These are phyloP conservation scores for Colletotrichum sp. DNA, from an alignment of 2,329 filamentous ascomycete genomes.

Conservation along the genomic window DNA sequence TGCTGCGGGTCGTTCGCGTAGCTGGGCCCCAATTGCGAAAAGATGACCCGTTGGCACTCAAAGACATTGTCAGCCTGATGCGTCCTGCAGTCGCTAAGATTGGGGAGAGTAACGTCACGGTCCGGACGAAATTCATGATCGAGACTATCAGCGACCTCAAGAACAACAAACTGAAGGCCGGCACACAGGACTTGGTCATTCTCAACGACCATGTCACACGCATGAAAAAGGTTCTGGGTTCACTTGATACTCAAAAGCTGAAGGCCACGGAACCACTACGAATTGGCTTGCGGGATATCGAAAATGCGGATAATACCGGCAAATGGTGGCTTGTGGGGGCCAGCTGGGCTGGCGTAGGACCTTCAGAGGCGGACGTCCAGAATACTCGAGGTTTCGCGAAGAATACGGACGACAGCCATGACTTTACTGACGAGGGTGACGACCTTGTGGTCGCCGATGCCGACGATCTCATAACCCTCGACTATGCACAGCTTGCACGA, in stretches of 20 bases:
- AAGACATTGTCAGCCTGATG: slow-evolving; percentile 84
- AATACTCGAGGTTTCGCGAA: background rate
- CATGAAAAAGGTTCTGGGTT: slow-evolving; percentile 88
- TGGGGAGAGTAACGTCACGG: slow-evolving; percentile 75
- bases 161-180: slow-evolving; percentile 87
- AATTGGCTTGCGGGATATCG: slow-evolving; percentile 82
- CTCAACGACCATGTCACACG: slow-evolving; percentile 82
- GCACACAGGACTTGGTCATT: slow-evolving; percentile 71
- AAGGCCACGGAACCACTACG: slow-evolving; percentile 83
- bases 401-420: slow-evolving; percentile 17
- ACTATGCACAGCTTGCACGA: slow-evolving; percentile 76
- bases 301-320: slow-evolving; percentile 81
- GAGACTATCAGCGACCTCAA: slow-evolving; percentile 95
- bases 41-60: slow-evolving; percentile 87
- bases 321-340: slow-evolving; percentile 99
- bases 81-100: slow-evolving; percentile 72
- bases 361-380: slow-evolving; percentile 9
- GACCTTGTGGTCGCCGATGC: slow-evolving; percentile 30
- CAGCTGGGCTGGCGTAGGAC: slow-evolving; percentile 70
- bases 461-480: slow-evolving; percentile 57
- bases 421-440: slow-evolving; percentile 31
- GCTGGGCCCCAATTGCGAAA: slow-evolving; percentile 83
- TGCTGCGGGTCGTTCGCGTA: slow-evolving; percentile 83
- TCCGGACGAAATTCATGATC: slow-evolving; percentile 96
- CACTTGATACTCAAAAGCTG: slow-evolving; percentile 69